Percentiles rank a stretch among this genome's conserved stretches.
phyloP scores from a whole-genome alignment of 164 flowering plant species.

The Liriodendron chinense region DNA sequence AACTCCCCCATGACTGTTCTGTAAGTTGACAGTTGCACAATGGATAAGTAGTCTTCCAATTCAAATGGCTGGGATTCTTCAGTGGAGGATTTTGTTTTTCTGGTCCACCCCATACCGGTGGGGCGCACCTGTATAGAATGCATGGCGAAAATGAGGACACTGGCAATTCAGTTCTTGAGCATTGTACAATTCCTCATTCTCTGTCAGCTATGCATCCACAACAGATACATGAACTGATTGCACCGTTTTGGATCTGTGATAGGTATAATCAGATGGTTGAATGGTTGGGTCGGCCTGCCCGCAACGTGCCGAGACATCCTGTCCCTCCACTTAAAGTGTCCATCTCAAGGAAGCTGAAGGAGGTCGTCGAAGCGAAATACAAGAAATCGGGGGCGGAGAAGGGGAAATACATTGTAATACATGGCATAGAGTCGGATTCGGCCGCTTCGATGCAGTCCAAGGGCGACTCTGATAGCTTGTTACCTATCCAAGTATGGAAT shows the following conservation, averaged over 20 bases:
- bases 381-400: constrained; percentile 63
- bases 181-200: neutral
- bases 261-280: constrained; percentile 88
- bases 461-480: constrained; percentile 84
- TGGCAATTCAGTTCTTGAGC: too few species aligned
- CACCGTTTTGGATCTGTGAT: neutral
- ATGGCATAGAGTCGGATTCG: constrained; percentile 76
- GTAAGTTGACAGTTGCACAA: too few species aligned
- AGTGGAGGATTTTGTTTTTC: too few species aligned
- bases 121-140: too few species aligned
- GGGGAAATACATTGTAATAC: constrained; percentile 74
- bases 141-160: too few species aligned
- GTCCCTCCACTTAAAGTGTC: constrained; percentile 73
- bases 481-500: constrained; percentile 71
- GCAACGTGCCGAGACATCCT: constrained; percentile 59
- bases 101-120: too few species aligned
- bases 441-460: constrained; percentile 84
- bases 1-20: too few species aligned
- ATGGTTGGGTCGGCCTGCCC: constrained; percentile 72
- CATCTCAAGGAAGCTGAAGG: constrained; percentile 71
- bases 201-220: neutral
- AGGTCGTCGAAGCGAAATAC: constrained; percentile 61
- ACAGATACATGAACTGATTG: neutral
- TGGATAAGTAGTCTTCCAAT: too few species aligned
- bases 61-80: too few species aligned